Percentiles rank a stretch among this genome's conserved stretches.
Evolutionary conservation across 2,329 filamentous ascomycete species (phyloP).

Genomic region (Hysterium pulicare): DNA sequence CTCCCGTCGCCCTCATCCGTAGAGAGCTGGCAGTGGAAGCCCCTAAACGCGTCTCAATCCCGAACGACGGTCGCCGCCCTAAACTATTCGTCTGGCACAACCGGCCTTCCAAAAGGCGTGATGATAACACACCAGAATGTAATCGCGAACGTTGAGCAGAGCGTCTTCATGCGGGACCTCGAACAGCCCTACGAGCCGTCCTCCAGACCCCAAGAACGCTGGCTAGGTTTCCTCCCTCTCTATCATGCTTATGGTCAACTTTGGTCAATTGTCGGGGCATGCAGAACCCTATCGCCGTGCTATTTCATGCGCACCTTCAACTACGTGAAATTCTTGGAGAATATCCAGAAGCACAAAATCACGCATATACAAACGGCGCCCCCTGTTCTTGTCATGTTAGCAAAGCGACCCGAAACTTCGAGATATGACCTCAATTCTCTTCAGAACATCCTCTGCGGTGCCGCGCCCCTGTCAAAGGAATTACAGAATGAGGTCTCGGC

Average conservation of each 20-base stretch:
- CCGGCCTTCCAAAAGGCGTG: slow-evolving; percentile 44
- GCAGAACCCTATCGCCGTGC: slow-evolving; percentile 30
- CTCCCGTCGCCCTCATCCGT: slow-evolving; percentile 33
- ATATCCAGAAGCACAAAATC: slow-evolving; percentile 35
- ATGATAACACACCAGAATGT: slow-evolving; percentile 45
- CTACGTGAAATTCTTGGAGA: slow-evolving; percentile 29
- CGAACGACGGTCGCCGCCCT: slow-evolving; percentile 20
- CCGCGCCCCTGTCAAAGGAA: slow-evolving; percentile 37
- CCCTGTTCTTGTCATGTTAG: slow-evolving; percentile 37
- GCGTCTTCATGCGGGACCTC: slow-evolving; percentile 38
- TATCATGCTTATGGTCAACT: slow-evolving; percentile 45
- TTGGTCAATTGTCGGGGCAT: slow-evolving; percentile 37
- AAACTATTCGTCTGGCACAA: slow-evolving; percentile 39
- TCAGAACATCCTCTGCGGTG: slow-evolving; percentile 35
- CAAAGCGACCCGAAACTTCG: slow-evolving; percentile 33
- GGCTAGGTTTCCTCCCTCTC: slow-evolving; percentile 37
- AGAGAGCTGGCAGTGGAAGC: slow-evolving; percentile 42
- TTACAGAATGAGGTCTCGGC: slow-evolving; percentile 39
- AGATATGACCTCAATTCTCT: slow-evolving; percentile 32
- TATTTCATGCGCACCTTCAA: slow-evolving; percentile 41
- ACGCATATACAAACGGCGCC: slow-evolving; percentile 41
- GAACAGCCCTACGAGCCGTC: slow-evolving; percentile 21
- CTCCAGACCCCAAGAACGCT: slow-evolving; percentile 25
- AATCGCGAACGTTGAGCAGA: slow-evolving; percentile 39
- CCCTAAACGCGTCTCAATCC: slow-evolving; percentile 37